A percentile compares a stretch with the other conserved stretches of the same genome.
Evolutionary conservation across 306 rosid species (phyloP).

Genomic region (Cicer cuneatum): DNA sequence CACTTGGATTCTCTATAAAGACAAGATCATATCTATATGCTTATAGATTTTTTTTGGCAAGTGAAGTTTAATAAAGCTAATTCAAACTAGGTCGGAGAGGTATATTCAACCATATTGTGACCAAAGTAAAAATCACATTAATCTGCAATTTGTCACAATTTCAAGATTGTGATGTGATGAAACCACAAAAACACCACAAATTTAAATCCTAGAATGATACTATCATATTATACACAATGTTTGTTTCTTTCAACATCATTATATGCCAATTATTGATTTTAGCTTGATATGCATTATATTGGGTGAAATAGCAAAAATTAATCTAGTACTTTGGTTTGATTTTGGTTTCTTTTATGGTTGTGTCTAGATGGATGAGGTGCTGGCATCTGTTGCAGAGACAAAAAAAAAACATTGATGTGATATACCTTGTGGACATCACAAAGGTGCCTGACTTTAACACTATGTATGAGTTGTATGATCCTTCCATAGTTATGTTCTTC

Average conservation of each 20-base stretch:
- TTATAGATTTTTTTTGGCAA: background rate
- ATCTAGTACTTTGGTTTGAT: background rate
- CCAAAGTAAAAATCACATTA: background rate
- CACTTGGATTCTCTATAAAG: background rate
- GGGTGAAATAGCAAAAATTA: background rate
- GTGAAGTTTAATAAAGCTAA: background rate
- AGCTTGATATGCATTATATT: background rate
- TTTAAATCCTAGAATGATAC: background rate
- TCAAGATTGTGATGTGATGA: background rate
- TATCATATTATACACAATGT: background rate
- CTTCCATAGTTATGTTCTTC: constrained; percentile 93
- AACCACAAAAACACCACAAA: background rate
- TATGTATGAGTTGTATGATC: constrained; percentile 92
- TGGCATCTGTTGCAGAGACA: constrained; percentile 89
- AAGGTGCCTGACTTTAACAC: constrained; percentile 99
- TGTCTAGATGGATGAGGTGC: constrained; percentile 87
- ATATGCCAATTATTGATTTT: background rate
- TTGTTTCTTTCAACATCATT: background rate
- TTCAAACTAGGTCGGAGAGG: background rate
- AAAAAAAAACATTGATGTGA: constrained; percentile 83
- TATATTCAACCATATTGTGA: background rate
- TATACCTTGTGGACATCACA: constrained; percentile 91
- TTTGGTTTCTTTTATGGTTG: constrained; percentile 20
- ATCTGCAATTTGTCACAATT: background rate
- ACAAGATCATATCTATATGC: background rate